Conservation (phyloP, 2,329 filamentous ascomycete species). For the Colletotrichum tropicale region DNA sequence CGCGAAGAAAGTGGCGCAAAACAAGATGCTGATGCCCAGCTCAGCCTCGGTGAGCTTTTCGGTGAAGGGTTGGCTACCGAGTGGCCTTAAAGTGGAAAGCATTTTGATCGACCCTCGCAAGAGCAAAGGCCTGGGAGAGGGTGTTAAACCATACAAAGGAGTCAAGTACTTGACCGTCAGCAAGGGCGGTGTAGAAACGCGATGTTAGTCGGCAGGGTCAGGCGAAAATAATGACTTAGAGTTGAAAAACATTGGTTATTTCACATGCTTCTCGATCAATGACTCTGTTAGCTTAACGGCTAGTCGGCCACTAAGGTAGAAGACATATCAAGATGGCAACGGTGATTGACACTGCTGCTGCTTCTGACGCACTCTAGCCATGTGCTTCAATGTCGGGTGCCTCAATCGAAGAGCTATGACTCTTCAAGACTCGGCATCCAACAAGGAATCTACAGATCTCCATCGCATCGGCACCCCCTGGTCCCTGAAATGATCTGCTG, state of each 20-base stretch:
- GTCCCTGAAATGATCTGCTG: slow-evolving; percentile 4
- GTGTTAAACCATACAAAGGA: slow-evolving; percentile 94
- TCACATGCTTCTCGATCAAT: slow-evolving; percentile 2
- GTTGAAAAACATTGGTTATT: background rate
- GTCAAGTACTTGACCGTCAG: slow-evolving; percentile 93
- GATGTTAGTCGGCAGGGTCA: slow-evolving; percentile 47
- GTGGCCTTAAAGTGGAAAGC: slow-evolving; percentile 71
- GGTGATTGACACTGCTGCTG: background rate
- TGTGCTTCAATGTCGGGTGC: background rate
- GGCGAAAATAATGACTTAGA: slow-evolving; percentile 12
- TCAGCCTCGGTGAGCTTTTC: slow-evolving; percentile 76
- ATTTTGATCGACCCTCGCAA: slow-evolving; percentile 75
- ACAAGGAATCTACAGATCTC: background rate
- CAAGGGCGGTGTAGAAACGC: slow-evolving; percentile 67
- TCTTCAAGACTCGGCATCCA: background rate
- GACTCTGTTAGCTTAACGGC: background rate
- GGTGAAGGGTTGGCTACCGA: slow-evolving; percentile 72
- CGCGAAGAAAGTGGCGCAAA: slow-evolving; percentile 65
- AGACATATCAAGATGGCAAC: background rate
- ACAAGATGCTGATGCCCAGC: slow-evolving; percentile 80
- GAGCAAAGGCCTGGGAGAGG: slow-evolving; percentile 84
- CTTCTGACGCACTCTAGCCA: background rate
- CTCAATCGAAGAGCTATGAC: background rate
- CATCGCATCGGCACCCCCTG: slow-evolving; percentile 1
- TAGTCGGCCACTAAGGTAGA: background rate